Evolutionary conservation across 371 early-diverging fungal species (phyloP), one percentile per base, ranked within the genome.

Genomic region (Nematocida ironsii): DNA sequence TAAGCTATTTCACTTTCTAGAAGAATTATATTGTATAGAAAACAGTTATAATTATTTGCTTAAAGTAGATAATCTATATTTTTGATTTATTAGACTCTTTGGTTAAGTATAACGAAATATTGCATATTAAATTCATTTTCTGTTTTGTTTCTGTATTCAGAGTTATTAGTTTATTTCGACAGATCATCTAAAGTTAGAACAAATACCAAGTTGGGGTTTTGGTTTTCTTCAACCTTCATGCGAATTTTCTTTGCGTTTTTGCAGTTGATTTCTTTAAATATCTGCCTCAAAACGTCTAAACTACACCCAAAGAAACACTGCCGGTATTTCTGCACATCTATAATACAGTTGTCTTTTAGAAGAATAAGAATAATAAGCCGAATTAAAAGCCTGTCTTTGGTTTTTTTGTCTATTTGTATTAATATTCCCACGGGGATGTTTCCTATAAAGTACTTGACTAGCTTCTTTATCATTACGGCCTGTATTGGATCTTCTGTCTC

Each of bases 321-420:
- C 23, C 20, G 9, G 60, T 57, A 44, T 2, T 13, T 42, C 13
- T 27, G 42, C 18, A 72, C 13, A n/a, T 72, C 60, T 39, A 72
- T 9, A 16, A 44, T 58, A 11, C 50, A 9, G 18, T 60, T 60
- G 9, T 27, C 16, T 40, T 23, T 44, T 44, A 72, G n/a, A 50
- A 72, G 72, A 18, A 57, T 5, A 60, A 72, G 60, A 5, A 72
- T 44, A 11, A 72, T 56, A 18, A 57, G 9, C 23, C 72, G 0
- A 7, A 50, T 42, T 7, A 72, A 6, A 60, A 72, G 56, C 13
- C 39, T 44, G 2, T 16, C 20, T 20, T 27, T 60, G 4, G 45
- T 64, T 40, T 47, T 42, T 62, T 39, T 62, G 7, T 44, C 60
- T 40, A 73, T 4, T 6, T 25, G 7, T 23, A 45, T 64, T 9